Evolutionary conservation across 108 stramenopile genomes (phyloP), one percentile per base, ranked within the genome.

Genomic region (Skeletonema menzelii): DNA sequence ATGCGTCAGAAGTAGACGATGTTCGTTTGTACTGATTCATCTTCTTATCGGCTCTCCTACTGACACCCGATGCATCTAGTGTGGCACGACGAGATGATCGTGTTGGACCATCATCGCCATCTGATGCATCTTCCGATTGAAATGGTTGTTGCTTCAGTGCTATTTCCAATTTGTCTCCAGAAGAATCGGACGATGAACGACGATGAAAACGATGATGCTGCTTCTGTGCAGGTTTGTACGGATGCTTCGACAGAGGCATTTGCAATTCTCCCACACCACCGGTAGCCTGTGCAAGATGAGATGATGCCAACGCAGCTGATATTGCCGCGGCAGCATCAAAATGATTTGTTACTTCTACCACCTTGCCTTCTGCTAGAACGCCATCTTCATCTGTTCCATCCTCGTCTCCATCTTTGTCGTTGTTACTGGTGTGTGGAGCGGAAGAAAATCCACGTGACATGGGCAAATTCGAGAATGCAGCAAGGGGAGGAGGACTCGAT

Each of bases 311-410:
- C 14, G 76, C 76, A 42, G 63, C 63, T 4, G 69, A 77, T 55
- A 77, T 64, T 26, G 69, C 76, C 8, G 76, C 64, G 26, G 76
- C 76, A 10, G 68, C 76, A 69, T 76, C 76, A 64, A 56, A 76
- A 40, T 76, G 68, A 64, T 69, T 63, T 12, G 67, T 69, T 0
- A 76, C 76, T 47, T 76, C 68, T 17, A 67, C 47, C n/a, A 60
- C 38, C 56, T 62, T 49, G 22, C 73, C 56, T 6, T 42, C 59
- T 4, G 30, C 11, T 35, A 56, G 32, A 24, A 30, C 65, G 24
- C 22, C 65, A 67, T 60, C 4, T 34, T 32, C n/a, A 69, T 37
- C n/a, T 19, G 30, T 69, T 19, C 22, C 65, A 27, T 19, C 63
- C 26, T 59, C 30, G 5, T n/a, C 22, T 0, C 8, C 22, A 22